Evolutionary conservation across 768 basidiomycete genomes (phyloP).

Genomic region (Piloderma croceum): DNA sequence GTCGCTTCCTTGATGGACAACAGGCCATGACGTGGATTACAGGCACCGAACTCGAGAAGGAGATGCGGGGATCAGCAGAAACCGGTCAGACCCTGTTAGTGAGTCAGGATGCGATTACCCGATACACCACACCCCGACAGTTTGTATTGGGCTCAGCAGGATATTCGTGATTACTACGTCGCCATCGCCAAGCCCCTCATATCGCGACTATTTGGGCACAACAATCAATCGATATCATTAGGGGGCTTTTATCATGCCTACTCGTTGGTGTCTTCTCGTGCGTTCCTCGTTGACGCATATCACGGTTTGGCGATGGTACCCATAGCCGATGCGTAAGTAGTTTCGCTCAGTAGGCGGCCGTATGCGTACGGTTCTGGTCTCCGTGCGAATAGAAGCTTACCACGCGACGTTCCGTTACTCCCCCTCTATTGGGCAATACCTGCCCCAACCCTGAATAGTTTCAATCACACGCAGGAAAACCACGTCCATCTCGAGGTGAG

Average conservation of each 20-base stretch:
- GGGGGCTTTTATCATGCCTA: conserved; percentile 51
- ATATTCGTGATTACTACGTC: conserved; percentile 29
- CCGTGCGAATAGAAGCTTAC: too few relatives aligned
- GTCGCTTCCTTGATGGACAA: too few relatives aligned
- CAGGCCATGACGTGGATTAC: conserved; percentile 34
- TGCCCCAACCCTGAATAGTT: conserved; percentile 35
- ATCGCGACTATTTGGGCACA: conserved; percentile 4
- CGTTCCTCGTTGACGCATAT: conserved; percentile 78
- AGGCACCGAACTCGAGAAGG: conserved; percentile 36
- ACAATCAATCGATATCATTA: conserved; percentile 26
- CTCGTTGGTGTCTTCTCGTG: conserved; percentile 71
- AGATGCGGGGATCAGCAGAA: conserved; percentile 15
- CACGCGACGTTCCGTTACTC: too few relatives aligned
- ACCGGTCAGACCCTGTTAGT: too few relatives aligned
- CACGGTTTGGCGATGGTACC: conserved; percentile 82
- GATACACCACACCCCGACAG: conserved; percentile 22
- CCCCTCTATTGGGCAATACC: conserved; percentile 10
- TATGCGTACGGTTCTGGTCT: conserved; percentile 3
- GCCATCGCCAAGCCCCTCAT: conserved; percentile 11
- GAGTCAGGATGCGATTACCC: conserved; percentile 28
- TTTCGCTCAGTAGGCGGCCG: conserved; percentile 1
- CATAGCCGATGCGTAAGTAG: conserved; percentile 71
- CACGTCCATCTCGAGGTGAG: conserved; percentile 70
- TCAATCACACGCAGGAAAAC: conserved; percentile 67
- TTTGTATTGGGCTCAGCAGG: conserved; percentile 14